Percentiles rank a stretch among this genome's conserved stretches.
Evolutionary conservation across 192 early-diverging fungal genomes (phyloP).

Genomic region (Geosiphon pyriformis): DNA sequence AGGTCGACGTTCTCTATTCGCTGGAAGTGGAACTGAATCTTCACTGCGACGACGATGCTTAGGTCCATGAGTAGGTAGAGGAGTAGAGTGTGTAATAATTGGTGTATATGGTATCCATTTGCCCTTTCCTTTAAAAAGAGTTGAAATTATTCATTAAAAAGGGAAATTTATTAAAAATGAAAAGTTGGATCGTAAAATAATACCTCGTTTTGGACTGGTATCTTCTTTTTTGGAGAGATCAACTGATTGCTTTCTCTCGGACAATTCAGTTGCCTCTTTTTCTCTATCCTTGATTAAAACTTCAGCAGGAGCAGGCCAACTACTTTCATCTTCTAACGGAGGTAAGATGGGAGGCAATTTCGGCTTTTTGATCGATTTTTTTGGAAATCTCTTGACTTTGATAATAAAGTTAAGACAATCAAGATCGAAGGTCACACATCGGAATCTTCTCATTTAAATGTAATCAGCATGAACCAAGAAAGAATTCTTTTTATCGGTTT

Average conservation of each 20-base stretch:
- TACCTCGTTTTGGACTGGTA: slow-evolving; percentile 18
- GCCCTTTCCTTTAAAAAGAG: slow-evolving; percentile 34
- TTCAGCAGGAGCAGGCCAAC: slow-evolving; percentile 26
- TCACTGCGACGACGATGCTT: slow-evolving; percentile 31
- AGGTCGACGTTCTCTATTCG: slow-evolving; percentile 6
- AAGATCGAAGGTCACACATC: neutral
- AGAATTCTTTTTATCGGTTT: neutral
- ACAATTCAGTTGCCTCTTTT: slow-evolving; percentile 19
- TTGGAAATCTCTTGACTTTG: slow-evolving; percentile 9
- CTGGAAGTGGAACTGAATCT: slow-evolving; percentile 20
- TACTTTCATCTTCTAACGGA: slow-evolving; percentile 25
- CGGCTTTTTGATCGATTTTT: slow-evolving; percentile 15
- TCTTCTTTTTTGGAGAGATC: slow-evolving; percentile 11
- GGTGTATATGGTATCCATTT: slow-evolving; percentile 49
- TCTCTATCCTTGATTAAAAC: slow-evolving; percentile 26
- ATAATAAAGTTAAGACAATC: neutral
- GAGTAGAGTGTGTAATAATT: slow-evolving; percentile 48
- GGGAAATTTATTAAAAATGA: neutral
- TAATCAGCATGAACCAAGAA: neutral
- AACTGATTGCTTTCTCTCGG: slow-evolving; percentile 20
- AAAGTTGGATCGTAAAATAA: neutral
- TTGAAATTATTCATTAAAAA: neutral
- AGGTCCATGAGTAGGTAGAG: slow-evolving; percentile 33
- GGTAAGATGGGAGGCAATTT: slow-evolving; percentile 17
- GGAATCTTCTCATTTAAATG: neutral